Evolutionary conservation across 176 grass and related monocot species (phyloP), one percentile per base, ranked within the genome.

Genomic region (Oryza coarctata): DNA sequence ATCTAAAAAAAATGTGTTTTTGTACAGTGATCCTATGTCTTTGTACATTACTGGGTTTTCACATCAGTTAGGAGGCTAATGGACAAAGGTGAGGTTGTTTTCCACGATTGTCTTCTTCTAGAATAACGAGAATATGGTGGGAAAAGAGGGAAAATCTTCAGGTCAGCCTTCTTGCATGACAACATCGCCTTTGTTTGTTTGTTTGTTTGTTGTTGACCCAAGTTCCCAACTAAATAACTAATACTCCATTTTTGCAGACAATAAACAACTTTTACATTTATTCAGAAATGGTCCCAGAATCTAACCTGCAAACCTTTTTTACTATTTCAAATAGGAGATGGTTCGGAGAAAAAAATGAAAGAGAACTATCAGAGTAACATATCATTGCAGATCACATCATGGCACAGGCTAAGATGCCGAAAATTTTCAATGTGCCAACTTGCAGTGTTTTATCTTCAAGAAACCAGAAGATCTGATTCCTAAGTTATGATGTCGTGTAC

Each of bases 1-100:
- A 55, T 55, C 50, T 55, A 55, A 55, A 55, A 55, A 55, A 0
- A 3, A 7, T n/a, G 50, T 22, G 17, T 9, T 55, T 22, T 8
- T 55, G 50, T 55, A n/a, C 50, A 55, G 50, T 55, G 50, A 55
- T 55, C 50, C 50, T 55, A 22, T 55, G 6, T 55, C 18, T 55
- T 55, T 55, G 18, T 55, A 9, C 50, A 60, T 60, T 60, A 17
- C 34, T 45, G 39, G 26, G 72, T 60, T 89, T n/a, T 33, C 32
- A 33, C 14, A 65, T 89, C 77, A 73, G n/a, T 76, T 72, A 23
- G 25, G 15, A 40, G 71, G 27, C 55, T 8, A 89, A n/a, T 73
- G 75, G 87, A 78, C 60, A 63, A 62, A 68, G 32, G 40, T 74
- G 30, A 80, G 58, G 83, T 74, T 77, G 83, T 78, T 82, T 86